phyloP scores from a whole-genome alignment of 2,329 filamentous ascomycete genomes.

The Alternaria sp. region DNA sequence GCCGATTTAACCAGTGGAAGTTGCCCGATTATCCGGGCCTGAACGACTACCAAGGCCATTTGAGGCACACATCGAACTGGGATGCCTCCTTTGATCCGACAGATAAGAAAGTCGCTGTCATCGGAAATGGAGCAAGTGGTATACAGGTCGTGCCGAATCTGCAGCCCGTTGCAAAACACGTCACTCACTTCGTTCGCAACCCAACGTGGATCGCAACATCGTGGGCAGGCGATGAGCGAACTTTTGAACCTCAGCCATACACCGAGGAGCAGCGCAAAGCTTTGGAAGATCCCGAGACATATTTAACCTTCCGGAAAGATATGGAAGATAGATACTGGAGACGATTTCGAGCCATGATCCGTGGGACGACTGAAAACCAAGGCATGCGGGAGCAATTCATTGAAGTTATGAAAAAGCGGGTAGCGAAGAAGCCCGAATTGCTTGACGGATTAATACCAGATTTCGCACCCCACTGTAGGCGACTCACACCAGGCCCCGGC shows the following conservation, averaged over 20 bases:
- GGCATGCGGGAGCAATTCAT: conserved; percentile 43
- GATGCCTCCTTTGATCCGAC: conserved; percentile 58
- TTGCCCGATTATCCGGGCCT: conserved; percentile 42
- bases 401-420: conserved; percentile 50
- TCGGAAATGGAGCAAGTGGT: conserved; percentile 71
- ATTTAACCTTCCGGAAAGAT: conserved; percentile 59
- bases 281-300: conserved; percentile 68
- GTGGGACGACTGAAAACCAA: conserved; percentile 47
- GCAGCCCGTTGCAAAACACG: conserved; percentile 60
- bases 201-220: conserved; percentile 66
- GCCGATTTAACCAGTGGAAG: conserved; percentile 45
- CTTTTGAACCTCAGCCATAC: conserved; percentile 54
- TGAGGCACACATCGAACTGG: conserved; percentile 45
- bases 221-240: conserved; percentile 58
- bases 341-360: conserved; percentile 51
- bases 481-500: conserved; percentile 48
- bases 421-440: conserved; percentile 51
- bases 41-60: conserved; percentile 37
- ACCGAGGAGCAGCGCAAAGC: conserved; percentile 62
- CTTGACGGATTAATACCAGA: conserved; percentile 54
- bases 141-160: conserved; percentile 70
- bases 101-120: conserved; percentile 66
- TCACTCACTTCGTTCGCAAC: conserved; percentile 64
- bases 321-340: conserved; percentile 68
- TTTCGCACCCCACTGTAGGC: conserved; percentile 44